Percentiles rank a stretch among this genome's conserved stretches.
Conservation (phyloP, 1,284 basidiomycete genomes). For the Apiotrichum veenhuisii region DNA sequence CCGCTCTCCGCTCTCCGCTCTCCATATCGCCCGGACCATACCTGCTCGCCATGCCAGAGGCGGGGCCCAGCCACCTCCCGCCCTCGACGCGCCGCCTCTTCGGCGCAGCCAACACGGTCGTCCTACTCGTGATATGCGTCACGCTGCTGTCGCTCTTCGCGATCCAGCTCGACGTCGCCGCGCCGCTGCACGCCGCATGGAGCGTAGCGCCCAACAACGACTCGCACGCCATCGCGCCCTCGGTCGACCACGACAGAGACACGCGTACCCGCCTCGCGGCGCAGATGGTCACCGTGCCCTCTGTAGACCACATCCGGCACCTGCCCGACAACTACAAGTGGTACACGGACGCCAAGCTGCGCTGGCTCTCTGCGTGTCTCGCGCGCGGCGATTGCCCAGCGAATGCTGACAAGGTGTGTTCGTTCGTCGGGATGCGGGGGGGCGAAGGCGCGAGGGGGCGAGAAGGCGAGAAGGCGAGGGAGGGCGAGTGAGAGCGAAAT, state of each 20-base stretch:
- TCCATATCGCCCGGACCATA: too few relatives aligned
- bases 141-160: not conserved
- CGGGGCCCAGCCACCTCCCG: not conserved
- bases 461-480: not conserved
- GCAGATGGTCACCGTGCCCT: not conserved
- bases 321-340: conserved; percentile 12
- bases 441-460: not conserved
- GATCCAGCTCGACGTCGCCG: not conserved
- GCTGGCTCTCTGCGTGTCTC: conserved; percentile 12
- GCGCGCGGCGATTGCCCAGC: conserved; percentile 9
- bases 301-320: not conserved
- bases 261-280: not conserved
- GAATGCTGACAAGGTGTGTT: conserved; percentile 16
- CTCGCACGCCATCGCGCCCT: not conserved
- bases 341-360: conserved; percentile 17
- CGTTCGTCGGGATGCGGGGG: not conserved
- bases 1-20: not conserved
- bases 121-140: not conserved
- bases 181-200: not conserved
- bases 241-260: not conserved
- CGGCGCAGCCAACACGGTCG: not conserved
- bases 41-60: not conserved
- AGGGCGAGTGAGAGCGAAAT: too few relatives aligned
- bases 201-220: not conserved
- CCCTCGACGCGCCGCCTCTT: not conserved